Percentiles rank a stretch among this genome's conserved stretches.
Evolutionary conservation across 2,329 filamentous ascomycete genomes (phyloP).

Genomic region (Monosporascus sp.): DNA sequence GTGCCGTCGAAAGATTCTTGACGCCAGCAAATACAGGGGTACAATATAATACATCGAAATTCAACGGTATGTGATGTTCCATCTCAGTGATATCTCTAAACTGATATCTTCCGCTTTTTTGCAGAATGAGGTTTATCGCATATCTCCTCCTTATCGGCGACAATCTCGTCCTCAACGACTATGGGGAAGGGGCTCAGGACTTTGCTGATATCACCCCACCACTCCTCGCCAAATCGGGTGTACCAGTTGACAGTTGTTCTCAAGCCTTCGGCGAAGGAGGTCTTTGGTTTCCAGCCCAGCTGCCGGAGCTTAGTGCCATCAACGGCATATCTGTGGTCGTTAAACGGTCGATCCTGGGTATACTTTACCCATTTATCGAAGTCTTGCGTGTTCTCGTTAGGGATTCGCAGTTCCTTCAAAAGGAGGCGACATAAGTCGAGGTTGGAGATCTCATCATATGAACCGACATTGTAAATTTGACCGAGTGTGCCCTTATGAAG

Average conservation of each 20-base stretch:
- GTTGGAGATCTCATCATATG: slow-evolving; percentile 72
- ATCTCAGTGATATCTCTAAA: too few species aligned
- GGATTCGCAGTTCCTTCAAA: slow-evolving; percentile 55
- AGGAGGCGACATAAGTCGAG: slow-evolving; percentile 61
- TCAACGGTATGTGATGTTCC: too few species aligned
- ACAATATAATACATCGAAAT: too few species aligned
- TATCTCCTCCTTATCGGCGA: slow-evolving; percentile 43
- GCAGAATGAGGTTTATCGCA: slow-evolving; percentile 23
- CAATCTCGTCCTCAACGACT: slow-evolving; percentile 49
- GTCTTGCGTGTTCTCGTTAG: slow-evolving; percentile 43
- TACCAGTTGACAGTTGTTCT: slow-evolving; percentile 66
- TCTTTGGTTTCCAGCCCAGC: slow-evolving; percentile 66
- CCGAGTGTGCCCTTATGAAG: slow-evolving; percentile 70
- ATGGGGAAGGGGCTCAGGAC: slow-evolving; percentile 64
- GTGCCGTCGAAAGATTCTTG: too few species aligned
- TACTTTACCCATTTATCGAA: slow-evolving; percentile 64
- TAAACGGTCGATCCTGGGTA: slow-evolving; percentile 73
- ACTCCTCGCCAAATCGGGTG: slow-evolving; percentile 55
- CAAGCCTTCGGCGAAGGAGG: slow-evolving; percentile 58
- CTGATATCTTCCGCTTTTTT: slow-evolving; percentile 22
- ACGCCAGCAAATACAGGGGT: too few species aligned
- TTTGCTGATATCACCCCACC: slow-evolving; percentile 68
- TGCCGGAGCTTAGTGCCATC: slow-evolving; percentile 62
- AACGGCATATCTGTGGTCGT: slow-evolving; percentile 68
- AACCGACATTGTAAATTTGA: slow-evolving; percentile 78